A percentile compares a stretch with the other conserved stretches of the same genome.
phyloP scores from a whole-genome alignment of 306 rosid genomes.

The Cicer cuneatum region DNA sequence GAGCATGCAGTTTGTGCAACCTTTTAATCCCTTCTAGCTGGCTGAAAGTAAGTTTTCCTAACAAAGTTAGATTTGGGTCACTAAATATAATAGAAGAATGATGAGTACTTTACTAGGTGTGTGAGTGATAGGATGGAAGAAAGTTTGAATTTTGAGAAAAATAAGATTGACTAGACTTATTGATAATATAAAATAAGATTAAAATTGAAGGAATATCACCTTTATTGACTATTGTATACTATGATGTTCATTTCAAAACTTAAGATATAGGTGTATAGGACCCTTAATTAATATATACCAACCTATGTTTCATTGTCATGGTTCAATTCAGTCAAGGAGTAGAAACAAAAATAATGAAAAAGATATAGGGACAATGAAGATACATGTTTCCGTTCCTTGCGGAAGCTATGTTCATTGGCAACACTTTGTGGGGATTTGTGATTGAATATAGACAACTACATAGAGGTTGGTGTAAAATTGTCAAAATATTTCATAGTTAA shows the following conservation, averaged over 20 bases:
- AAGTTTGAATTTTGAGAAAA: constrained; percentile 12
- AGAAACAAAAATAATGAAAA: constrained; percentile 30
- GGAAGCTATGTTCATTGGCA: constrained; percentile 47
- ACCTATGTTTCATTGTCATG: constrained; percentile 24
- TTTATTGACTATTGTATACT: constrained; percentile 22
- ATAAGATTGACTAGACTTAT: constrained; percentile 16
- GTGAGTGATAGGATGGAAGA: constrained; percentile 12
- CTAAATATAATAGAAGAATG: constrained; percentile 12
- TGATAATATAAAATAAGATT: not conserved
- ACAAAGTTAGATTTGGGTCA: constrained; percentile 17
- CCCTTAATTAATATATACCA: not conserved
- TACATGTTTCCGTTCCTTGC: constrained; percentile 60
- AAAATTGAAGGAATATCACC: constrained; percentile 19
- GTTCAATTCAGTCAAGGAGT: constrained; percentile 15
- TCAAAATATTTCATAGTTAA: constrained; percentile 14
- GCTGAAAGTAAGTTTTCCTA: not conserved
- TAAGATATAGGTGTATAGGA: constrained; percentile 34
- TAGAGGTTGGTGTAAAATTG: constrained; percentile 30
- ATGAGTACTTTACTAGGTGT: not conserved
- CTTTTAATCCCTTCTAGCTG: not conserved
- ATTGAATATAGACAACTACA: constrained; percentile 11
- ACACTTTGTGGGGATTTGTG: constrained; percentile 43
- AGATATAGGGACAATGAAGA: constrained; percentile 38
- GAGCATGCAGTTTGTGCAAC: not conserved
- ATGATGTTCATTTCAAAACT: constrained; percentile 3